Evolutionary conservation across 495 filamentous ascomycete species (phyloP), one percentile per base, ranked within the genome.

Genomic region (Diplogelasinospora grovesii): DNA sequence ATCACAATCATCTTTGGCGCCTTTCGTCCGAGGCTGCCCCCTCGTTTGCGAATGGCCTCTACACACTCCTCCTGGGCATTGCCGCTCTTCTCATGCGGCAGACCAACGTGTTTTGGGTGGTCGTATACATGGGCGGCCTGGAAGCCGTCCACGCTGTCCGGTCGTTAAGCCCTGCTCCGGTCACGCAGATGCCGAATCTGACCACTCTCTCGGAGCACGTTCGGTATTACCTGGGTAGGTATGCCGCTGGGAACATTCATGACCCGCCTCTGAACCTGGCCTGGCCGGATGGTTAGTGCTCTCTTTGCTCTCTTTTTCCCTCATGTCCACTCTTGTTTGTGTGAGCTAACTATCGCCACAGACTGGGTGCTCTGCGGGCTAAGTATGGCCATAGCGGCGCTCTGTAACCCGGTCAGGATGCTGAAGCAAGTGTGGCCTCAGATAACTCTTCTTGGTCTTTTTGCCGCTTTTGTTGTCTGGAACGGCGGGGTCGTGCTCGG

Each of bases 71-170:
- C 7, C 40, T 76, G 16, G 83, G 83, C 0, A 46, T 85, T 9
- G 43, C 69, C 2, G 74, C 85, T 22, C 65, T 98, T 24, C 64
- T 74, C 13, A 89, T 90, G 65, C 68, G 92, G 22, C 92, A 98
- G 62, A 98, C 92, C 8, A 98, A 98, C 53, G 83, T 97, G 44
- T 89, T 97, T 58, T 98, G 92, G 92, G 83, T 89, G 2, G 79
- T 85, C 1, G 65, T 89, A 0, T 96, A 92, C 56, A 74, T 94
- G 42, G 87, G 88, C 42, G 88, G 81, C 11, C 47, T 90, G 19
- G 79, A 86, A 42, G 69, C 75, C 10, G 71, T 86, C 8, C 60
- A 71, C 39, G 57, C 54, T 3, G 48, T 78, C 8, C 67, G 68
- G 32, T 39, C 43, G 1, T 35, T 75, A 54, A 48, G 54, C 14